Percentiles rank a stretch among this genome's conserved stretches.
These are phyloP conservation scores for Trichosporon asahii DNA, from an alignment of 1,284 basidiomycete species.

Conservation along the genomic window DNA sequence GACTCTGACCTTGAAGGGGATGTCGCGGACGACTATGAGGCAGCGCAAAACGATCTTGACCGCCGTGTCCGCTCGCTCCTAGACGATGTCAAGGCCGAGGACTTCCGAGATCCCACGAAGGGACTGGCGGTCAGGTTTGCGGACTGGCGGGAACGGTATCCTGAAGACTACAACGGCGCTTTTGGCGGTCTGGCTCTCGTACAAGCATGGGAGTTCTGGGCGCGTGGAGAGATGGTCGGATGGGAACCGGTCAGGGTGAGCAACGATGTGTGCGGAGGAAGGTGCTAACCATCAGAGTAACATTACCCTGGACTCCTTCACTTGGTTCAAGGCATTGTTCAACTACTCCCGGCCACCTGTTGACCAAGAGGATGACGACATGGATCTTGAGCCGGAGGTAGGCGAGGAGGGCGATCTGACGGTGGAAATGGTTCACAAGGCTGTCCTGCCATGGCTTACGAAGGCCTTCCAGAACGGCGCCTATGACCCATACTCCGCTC, in stretches of 20 bases:
- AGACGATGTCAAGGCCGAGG: slow-evolving; percentile 75
- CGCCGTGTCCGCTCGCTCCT: slow-evolving; percentile 61
- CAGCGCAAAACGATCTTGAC: slow-evolving; percentile 61
- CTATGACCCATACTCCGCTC: slow-evolving; percentile 76
- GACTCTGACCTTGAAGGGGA: slow-evolving; percentile 66
- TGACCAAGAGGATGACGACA: slow-evolving; percentile 39
- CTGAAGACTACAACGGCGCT: slow-evolving; percentile 79
- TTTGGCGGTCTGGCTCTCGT: slow-evolving; percentile 87
- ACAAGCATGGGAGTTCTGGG: slow-evolving; percentile 95
- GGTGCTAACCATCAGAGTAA: slow-evolving; percentile 56
- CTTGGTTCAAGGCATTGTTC: slow-evolving; percentile 75
- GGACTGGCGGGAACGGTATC: slow-evolving; percentile 70
- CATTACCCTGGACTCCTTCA: slow-evolving; percentile 68
- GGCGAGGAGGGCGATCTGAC: slow-evolving; percentile 83
- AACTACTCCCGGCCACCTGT: slow-evolving; percentile 65
- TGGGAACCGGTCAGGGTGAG: slow-evolving; percentile 83
- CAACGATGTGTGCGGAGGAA: background rate
- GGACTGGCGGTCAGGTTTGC: slow-evolving; percentile 70
- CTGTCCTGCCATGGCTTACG: slow-evolving; percentile 70
- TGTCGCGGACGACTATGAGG: slow-evolving; percentile 67
- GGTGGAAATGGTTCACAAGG: slow-evolving; percentile 78
- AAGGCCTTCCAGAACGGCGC: slow-evolving; percentile 68
- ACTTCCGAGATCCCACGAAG: slow-evolving; percentile 75
- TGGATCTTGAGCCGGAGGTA: slow-evolving; percentile 58
- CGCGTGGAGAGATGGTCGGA: slow-evolving; percentile 73